These are phyloP conservation scores for Akebia trifoliata DNA, from an alignment of 164 flowering plant species.

Conservation along the genomic window DNA sequence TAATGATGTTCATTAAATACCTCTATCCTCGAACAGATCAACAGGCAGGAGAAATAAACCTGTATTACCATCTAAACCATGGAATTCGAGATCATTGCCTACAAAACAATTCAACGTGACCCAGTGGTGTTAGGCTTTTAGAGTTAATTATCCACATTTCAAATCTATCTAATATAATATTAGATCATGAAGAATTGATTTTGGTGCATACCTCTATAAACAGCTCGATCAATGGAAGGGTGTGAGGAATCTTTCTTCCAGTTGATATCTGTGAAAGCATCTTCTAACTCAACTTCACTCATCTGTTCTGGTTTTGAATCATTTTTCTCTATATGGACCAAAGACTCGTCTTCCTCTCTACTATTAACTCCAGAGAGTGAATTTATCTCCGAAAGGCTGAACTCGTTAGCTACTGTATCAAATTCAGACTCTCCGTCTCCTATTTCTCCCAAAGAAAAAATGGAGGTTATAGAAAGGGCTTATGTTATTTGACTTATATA, in stretches of 20 bases:
- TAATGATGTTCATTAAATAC: neutral
- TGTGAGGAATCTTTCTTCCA: neutral
- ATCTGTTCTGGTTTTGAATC: neutral
- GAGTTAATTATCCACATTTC: too few species aligned
- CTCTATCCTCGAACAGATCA: neutral
- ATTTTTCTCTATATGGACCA: neutral
- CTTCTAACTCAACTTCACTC: neutral
- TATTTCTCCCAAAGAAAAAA: too few species aligned
- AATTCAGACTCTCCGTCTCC: too few species aligned
- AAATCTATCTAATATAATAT: too few species aligned
- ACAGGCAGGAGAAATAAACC: neutral
- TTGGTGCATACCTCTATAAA: neutral
- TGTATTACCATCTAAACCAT: neutral
- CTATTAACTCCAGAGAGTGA: too few species aligned
- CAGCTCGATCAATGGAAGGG: neutral
- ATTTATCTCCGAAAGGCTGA: too few species aligned
- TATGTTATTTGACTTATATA: too few species aligned
- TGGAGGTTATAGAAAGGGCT: too few species aligned
- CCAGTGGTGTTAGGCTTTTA: too few species aligned
- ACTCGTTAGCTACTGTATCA: too few species aligned
- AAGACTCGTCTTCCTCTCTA: too few species aligned
- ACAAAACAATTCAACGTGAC: neutral
- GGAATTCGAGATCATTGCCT: neutral
- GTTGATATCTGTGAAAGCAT: neutral
- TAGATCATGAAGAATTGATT: too few species aligned